Base-by-base conservation (phyloP, 1,284 basidiomycete species). In the Pascua sp. region DNA sequence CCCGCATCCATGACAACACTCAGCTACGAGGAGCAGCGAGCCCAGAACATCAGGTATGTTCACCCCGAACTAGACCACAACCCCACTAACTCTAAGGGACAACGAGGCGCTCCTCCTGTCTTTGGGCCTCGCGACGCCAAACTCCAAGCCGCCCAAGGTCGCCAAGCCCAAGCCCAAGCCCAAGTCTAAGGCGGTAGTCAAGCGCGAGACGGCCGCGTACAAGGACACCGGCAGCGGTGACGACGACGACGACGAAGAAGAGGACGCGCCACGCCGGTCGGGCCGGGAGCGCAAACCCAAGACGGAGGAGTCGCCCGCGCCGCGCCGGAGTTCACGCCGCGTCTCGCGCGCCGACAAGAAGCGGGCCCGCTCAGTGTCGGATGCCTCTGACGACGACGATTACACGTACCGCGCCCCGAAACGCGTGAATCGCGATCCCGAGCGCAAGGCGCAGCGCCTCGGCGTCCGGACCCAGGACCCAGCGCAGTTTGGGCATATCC, bases 401-500 rank as follows among this genome's bases (percentile, higher is more conserved):
- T 39, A 32, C 13, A 16, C 47, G 47, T 38, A 16, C 11, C 47
- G 47, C 11, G 47, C 47, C 9, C 38, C 39, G 16, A 49, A 39
- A 12, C n/a, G 42, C 18, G 49, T 16, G 17, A 62, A 59, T 10
- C 24, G 32, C 8, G 40, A 55, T 37, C 56, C 44, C 12, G 49
- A 61, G 61, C 61, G 70, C 38, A 64, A 64, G 8, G 64, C 66
- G 4, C 59, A 68, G 50, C 61, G 51, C 10, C 55, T 74, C 13
- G 68, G 70, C 8, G 49, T 61, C 13, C 60, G 70, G 36, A 64
- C 61, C 2, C 62, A 71, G 32, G 60, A 73, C 52, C 72, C 72
- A 15, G 67, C 69, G 49, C 56, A 57, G 40, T 72, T 69, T 49
- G 72, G 72, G 2, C 57, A 65, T 50, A 74, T 74, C 37, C 67